A percentile compares a stretch with the other conserved stretches of the same genome.
Conservation (phyloP, 352 stramenopile genomes). For the Plasmopara halstedii region DNA sequence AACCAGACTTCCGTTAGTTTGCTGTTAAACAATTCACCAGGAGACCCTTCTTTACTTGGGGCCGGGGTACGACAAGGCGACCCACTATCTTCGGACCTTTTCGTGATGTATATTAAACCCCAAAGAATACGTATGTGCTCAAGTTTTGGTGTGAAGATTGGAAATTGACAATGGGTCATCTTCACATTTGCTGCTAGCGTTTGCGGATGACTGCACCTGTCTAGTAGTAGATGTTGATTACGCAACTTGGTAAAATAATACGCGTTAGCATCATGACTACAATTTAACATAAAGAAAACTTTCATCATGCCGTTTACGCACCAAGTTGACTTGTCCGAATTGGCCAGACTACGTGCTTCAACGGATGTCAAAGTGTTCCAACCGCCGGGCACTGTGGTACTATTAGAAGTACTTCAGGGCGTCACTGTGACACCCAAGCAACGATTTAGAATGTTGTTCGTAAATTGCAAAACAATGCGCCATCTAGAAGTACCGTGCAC, state of each 20-base stretch:
- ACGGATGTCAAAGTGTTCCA: neutral
- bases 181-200: neutral
- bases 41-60: constrained; percentile 4
- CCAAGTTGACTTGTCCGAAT: neutral
- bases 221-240: too few species aligned
- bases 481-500: neutral
- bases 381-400: neutral
- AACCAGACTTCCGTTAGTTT: constrained; percentile 4
- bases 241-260: too few species aligned
- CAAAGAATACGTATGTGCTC: constrained; percentile 1
- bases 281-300: constrained; percentile 7
- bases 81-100: constrained; percentile 6
- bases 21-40: constrained; percentile 7
- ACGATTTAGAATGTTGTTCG: neutral
- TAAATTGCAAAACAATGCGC: neutral
- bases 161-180: neutral
- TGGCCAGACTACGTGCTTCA: neutral
- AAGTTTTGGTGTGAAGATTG: neutral
- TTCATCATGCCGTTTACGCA: neutral
- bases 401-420: neutral
- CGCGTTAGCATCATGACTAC: too few species aligned
- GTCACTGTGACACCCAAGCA: neutral
- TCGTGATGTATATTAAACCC: constrained; percentile 10
- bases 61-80: constrained; percentile 12
- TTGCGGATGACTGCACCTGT: constrained; percentile 8